These are phyloP conservation scores for Lichtheimia corymbifera DNA, from an alignment of 371 early-diverging fungal species.

Conservation along the genomic window DNA sequence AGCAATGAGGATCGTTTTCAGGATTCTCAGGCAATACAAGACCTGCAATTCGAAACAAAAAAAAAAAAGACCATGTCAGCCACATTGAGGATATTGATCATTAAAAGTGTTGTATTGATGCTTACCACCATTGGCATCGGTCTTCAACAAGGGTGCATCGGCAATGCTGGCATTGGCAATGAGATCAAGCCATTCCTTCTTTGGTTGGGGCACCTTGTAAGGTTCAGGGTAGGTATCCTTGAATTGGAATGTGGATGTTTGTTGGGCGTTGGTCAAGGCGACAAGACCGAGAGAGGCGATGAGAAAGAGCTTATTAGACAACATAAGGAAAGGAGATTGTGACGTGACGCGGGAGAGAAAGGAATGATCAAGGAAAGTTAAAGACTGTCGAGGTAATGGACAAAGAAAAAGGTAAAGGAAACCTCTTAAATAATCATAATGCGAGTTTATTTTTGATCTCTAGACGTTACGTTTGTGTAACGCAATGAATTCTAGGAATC, in stretches of 20 bases:
- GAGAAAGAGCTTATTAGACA: slow-evolving; percentile 17
- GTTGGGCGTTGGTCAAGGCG: slow-evolving; percentile 13
- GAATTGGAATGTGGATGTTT: slow-evolving; percentile 18
- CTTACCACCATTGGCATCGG: slow-evolving; percentile 16
- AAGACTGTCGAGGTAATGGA: slow-evolving; percentile 5
- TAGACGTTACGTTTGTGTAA: slow-evolving; percentile 6
- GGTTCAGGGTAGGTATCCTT: slow-evolving; percentile 30
- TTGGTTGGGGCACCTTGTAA: slow-evolving; percentile 27
- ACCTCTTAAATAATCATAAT: slow-evolving; percentile 10
- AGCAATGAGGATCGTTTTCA: slow-evolving; percentile 45
- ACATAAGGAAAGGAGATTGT: background rate
- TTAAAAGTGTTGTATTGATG: no score
- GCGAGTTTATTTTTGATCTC: slow-evolving; percentile 16
- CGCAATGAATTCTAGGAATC: slow-evolving; percentile 27
- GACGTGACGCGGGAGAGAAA: slow-evolving; percentile 1
- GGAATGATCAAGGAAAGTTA: slow-evolving; percentile 1
- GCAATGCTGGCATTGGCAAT: slow-evolving; percentile 36
- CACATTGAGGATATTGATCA: background rate
- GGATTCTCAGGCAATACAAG: slow-evolving; percentile 24
- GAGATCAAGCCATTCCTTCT: slow-evolving; percentile 45
- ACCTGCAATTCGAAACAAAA: slow-evolving; percentile 13
- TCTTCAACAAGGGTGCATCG: slow-evolving; percentile 35
- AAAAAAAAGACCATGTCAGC: slow-evolving; percentile 1
- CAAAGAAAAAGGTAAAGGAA: background rate
- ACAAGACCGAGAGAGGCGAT: slow-evolving; percentile 13